These are phyloP conservation scores for Keqinozyma sinolaborantium DNA, from an alignment of 1,139 yeast genomes.

Conservation along the genomic window DNA sequence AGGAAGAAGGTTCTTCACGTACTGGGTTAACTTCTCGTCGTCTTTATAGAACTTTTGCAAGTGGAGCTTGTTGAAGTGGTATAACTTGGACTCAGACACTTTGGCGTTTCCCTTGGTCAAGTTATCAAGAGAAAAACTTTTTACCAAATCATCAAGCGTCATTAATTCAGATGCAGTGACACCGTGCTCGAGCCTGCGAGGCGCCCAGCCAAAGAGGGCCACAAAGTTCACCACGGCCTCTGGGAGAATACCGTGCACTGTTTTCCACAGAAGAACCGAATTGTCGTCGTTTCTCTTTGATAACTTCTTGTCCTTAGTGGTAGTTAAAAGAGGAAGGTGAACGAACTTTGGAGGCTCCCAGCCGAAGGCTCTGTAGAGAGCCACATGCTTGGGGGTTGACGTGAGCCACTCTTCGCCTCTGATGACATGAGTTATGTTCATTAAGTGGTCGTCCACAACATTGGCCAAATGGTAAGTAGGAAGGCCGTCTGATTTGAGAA, in stretches of 20 bases:
- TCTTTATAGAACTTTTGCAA: constrained; percentile 32
- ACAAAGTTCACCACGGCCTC: constrained; percentile 86
- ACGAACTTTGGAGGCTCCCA: constrained; percentile 80
- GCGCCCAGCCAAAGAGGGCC: constrained; percentile 94
- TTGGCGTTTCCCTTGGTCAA: constrained; percentile 92
- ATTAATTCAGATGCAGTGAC: constrained; percentile 59
- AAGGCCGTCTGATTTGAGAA: constrained; percentile 84
- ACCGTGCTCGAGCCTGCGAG: constrained; percentile 53
- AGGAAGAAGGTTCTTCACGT: constrained; percentile 29
- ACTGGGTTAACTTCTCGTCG: constrained; percentile 22
- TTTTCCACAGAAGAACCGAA: constrained; percentile 58
- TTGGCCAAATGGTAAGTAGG: constrained; percentile 98
- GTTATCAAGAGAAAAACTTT: constrained; percentile 53
- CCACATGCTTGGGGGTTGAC: constrained; percentile 92
- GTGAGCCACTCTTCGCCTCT: constrained; percentile 98
- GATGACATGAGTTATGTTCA: constrained; percentile 90
- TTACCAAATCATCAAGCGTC: constrained; percentile 49
- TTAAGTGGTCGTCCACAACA: constrained; percentile 89
- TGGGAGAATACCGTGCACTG: constrained; percentile 63
- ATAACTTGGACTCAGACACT: constrained; percentile 74
- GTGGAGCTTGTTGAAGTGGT: constrained; percentile 73
- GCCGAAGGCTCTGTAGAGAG: constrained; percentile 80
- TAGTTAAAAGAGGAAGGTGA: constrained; percentile 88
- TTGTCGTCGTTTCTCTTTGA: constrained; percentile 85
- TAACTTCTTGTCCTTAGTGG: constrained; percentile 70